These are phyloP conservation scores for Nicotiana attenuata DNA, from an alignment of 257 asterid genomes.

Conservation along the genomic window DNA sequence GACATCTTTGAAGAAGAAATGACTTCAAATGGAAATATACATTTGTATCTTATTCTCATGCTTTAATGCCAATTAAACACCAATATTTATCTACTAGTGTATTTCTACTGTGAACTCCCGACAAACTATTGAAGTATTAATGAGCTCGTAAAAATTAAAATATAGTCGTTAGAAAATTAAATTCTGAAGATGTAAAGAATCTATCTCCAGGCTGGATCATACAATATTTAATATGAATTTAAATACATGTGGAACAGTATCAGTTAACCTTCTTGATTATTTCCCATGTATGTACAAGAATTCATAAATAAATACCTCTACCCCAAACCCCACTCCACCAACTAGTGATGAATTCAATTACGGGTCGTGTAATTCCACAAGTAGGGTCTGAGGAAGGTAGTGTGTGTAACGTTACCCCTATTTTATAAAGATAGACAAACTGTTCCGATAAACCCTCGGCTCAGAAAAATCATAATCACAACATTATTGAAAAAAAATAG, in stretches of 20 bases:
- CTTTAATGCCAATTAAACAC: no score
- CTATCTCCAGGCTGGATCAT: neutral
- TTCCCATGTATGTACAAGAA: neutral
- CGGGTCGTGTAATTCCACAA: neutral
- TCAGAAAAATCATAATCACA: no score
- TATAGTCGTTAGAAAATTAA: neutral
- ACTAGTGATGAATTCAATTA: neutral
- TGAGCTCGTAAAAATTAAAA: neutral
- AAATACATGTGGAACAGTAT: neutral
- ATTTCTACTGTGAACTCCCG: neutral
- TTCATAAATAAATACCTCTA: neutral
- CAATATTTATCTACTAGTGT: no score
- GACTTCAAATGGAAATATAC: no score
- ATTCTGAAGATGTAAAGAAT: neutral
- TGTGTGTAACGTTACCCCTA: no score
- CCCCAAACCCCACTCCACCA: neutral
- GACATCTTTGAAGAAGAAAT: no score
- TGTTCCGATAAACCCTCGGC: no score
- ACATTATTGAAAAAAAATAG: no score
- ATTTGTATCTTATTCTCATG: no score
- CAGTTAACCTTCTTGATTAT: neutral
- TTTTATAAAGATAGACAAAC: no score
- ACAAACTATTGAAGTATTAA: neutral
- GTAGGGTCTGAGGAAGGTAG: accelerated
- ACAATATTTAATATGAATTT: neutral